Evolutionary conservation across 179 eudicot genomes (phyloP), one percentile per base, ranked within the genome.

Genomic region (Beta lomatogona): DNA sequence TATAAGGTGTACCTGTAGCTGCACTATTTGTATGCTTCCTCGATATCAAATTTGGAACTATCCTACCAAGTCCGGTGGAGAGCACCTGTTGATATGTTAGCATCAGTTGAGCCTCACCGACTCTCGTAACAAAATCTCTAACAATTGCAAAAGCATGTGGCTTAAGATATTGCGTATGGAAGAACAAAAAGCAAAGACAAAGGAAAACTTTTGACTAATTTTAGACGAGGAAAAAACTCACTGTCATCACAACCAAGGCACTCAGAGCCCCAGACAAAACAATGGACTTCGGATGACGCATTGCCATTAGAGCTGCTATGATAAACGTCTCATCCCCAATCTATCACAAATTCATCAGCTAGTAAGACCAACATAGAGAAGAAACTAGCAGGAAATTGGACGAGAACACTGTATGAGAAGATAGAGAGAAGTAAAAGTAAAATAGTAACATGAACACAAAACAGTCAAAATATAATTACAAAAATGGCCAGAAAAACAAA

Each of bases 281-380:
- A 85, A 94, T 94, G 77, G 98, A 90, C 86, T 93, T 97, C 25
- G 98, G 99, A 86, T 94, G 98, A 64, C 98, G 95, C 98, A 97
- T 97, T 14, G 97, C 99, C 98, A 97, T 93, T 66, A 97, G 91
- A 78, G 98, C 99, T 75, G 98, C 99, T 79, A 97, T 97, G 28
- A 97, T 97, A 68, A 97, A 97, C 31, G 99, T 97, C 83, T 97
- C 98, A 75, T 97, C 99, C 87, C 99, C 99, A 86, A 97, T 93
- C 99, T 94, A 89, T 81, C 77, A 85, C 64, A 89, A 76, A 88
- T n/a, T 19, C 65, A 83, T 67, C 59, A 85, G 68, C 61, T 76
- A 78, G 83, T 72, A 87, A 79, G 83, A 19, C 52, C 82, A 75
- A 66, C 73, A 72, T 44, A 65, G 10, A 45, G 28, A 28, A 48